A percentile compares a stretch with the other conserved stretches of the same genome.
Evolutionary conservation across 1,139 yeast species (phyloP).

Genomic region (Scheffersomyces illinoinensis): DNA sequence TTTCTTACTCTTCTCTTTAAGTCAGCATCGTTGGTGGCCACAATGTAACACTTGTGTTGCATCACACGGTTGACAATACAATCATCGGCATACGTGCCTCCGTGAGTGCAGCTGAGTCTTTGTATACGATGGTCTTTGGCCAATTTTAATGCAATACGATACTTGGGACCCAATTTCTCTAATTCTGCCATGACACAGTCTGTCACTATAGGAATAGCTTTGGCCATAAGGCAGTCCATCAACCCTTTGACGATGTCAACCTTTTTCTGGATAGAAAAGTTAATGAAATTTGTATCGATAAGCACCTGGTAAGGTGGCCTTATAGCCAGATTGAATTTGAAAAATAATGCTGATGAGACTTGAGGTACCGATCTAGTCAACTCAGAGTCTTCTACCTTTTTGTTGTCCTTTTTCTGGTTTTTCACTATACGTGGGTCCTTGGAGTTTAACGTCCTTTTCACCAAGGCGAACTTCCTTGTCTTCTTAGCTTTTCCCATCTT

Average conservation of each 20-base stretch:
- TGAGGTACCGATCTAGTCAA: constrained; percentile 86
- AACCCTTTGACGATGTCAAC: constrained; percentile 90
- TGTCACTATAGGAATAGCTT: constrained; percentile 92
- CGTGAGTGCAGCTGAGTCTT: constrained; percentile 84
- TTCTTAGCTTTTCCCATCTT: constrained; percentile 94
- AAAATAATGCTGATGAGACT: constrained; percentile 91
- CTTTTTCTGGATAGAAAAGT: constrained; percentile 93
- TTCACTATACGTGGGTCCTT: constrained; percentile 66
- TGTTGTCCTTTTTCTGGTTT: constrained; percentile 21
- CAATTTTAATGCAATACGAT: constrained; percentile 84
- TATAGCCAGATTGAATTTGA: constrained; percentile 90
- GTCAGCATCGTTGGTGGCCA: constrained; percentile 99
- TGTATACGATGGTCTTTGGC: constrained; percentile 94
- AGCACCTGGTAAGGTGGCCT: constrained; percentile 96
- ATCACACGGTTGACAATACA: constrained; percentile 89
- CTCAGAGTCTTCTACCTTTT: constrained; percentile 68
- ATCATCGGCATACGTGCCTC: constrained; percentile 98
- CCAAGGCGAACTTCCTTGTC: constrained; percentile 94
- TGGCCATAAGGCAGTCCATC: constrained; percentile 94
- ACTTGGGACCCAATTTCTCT: constrained; percentile 93
- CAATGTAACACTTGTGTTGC: constrained; percentile 95
- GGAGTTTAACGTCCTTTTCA: constrained; percentile 74
- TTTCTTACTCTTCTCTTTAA: constrained; percentile 90
- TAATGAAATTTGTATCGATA: constrained; percentile 94
- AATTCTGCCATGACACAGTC: constrained; percentile 98